These are phyloP conservation scores for Nadsonia starkeyi-henricii DNA, from an alignment of 1,139 yeast genomes.

Conservation along the genomic window DNA sequence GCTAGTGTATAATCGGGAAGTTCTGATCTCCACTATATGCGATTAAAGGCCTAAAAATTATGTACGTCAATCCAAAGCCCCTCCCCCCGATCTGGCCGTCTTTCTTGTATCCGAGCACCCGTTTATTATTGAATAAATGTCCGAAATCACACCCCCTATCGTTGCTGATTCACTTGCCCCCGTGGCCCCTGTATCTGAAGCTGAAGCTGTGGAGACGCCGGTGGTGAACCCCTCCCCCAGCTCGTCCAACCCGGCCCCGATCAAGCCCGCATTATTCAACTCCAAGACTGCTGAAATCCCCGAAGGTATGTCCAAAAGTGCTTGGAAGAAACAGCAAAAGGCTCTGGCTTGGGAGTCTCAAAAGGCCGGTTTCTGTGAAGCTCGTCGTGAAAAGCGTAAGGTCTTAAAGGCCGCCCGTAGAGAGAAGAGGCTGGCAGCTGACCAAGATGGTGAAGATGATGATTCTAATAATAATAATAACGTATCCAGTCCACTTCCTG, in stretches of 20 bases:
- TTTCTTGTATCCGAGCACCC: too few relatives aligned
- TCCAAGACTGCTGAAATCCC: constrained; percentile 28
- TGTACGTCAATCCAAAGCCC: too few relatives aligned
- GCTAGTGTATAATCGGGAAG: too few relatives aligned
- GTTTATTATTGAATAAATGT: too few relatives aligned
- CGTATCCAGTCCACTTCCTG: not conserved
- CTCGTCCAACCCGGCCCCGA: not conserved
- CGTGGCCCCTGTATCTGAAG: constrained; percentile 2
- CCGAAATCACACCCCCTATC: too few relatives aligned
- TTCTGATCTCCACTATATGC: too few relatives aligned
- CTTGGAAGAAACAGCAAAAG: constrained; percentile 61
- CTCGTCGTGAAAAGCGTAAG: constrained; percentile 37
- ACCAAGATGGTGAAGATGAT: constrained; percentile 7
- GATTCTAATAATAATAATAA: constrained; percentile 1
- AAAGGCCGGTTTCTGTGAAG: constrained; percentile 41
- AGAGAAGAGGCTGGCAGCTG: constrained; percentile 24
- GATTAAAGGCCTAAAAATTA: too few relatives aligned
- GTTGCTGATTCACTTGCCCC: constrained; percentile 6
- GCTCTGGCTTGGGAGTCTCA: constrained; percentile 48
- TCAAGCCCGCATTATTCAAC: not conserved
- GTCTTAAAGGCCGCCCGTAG: constrained; percentile 18
- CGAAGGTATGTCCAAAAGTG: constrained; percentile 72
- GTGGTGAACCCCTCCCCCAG: not conserved
- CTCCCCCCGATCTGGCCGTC: too few relatives aligned
- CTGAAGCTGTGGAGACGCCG: constrained; percentile 4